Conservation (phyloP, 805 yeast genomes). For the Lipomyces spencermartinsiae region DNA sequence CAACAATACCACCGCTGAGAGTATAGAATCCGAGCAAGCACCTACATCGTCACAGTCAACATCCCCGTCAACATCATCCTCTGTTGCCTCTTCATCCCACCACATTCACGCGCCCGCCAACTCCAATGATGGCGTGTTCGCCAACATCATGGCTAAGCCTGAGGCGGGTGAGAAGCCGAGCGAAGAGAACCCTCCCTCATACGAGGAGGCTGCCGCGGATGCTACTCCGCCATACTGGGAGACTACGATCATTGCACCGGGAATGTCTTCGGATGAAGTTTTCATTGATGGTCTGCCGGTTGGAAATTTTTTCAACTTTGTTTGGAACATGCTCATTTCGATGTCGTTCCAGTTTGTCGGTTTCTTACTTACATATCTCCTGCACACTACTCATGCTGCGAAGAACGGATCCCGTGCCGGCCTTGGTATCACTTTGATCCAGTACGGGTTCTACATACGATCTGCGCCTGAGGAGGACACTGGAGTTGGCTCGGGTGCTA, state of each 20-base stretch:
- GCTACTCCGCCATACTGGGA: slow-evolving; percentile 98
- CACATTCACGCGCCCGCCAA: slow-evolving; percentile 7
- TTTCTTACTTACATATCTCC: slow-evolving; percentile 82
- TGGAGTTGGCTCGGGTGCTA: slow-evolving; percentile 48
- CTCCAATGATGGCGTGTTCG: slow-evolving; percentile 84
- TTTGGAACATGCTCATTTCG: slow-evolving; percentile 89
- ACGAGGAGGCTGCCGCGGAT: slow-evolving; percentile 94
- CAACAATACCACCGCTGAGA: neutral
- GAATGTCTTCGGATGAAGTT: slow-evolving; percentile 77
- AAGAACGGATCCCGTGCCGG: slow-evolving; percentile 95
- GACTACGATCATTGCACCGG: slow-evolving; percentile 78
- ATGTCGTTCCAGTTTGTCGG: slow-evolving; percentile 95
- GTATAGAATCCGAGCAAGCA: slow-evolving; percentile 1
- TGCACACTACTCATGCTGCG: slow-evolving; percentile 97
- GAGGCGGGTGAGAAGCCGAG: slow-evolving; percentile 51
- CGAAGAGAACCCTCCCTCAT: slow-evolving; percentile 51
- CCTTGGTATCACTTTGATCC: slow-evolving; percentile 80
- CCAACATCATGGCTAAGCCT: slow-evolving; percentile 90
- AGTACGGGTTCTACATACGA: slow-evolving; percentile 64
- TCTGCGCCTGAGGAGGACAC: slow-evolving; percentile 13
- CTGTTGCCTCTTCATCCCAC: slow-evolving; percentile 32
- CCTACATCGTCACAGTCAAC: slow-evolving; percentile 14
- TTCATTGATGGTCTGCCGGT: slow-evolving; percentile 96
- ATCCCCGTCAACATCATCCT: slow-evolving; percentile 18
- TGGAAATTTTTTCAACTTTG: slow-evolving; percentile 83